Conservation (phyloP, 2,329 filamentous ascomycete genomes). For the Trichoderma atrobrunneum region DNA sequence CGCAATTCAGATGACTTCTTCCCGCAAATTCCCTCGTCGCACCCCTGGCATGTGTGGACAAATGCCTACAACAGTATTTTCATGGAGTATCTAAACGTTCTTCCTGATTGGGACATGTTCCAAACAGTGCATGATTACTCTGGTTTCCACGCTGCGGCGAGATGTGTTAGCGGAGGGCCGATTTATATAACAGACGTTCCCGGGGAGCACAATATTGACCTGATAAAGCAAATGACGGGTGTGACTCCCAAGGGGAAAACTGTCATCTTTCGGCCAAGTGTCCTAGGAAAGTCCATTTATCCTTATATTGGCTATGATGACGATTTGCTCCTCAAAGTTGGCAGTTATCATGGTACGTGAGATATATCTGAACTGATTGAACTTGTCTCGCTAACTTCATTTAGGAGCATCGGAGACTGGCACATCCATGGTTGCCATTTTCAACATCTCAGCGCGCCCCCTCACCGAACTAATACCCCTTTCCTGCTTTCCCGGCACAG, state of each 20-base stretch:
- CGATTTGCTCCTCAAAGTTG: conserved; percentile 69
- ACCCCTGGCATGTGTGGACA: conserved; percentile 92
- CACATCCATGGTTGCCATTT: conserved; percentile 75
- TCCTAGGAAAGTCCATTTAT: conserved; percentile 68
- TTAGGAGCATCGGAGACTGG: conserved; percentile 58
- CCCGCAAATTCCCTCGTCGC: conserved; percentile 73
- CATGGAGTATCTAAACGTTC: conserved; percentile 77
- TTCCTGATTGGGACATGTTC: conserved; percentile 81
- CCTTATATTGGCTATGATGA: conserved; percentile 76
- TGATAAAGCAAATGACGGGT: conserved; percentile 81
- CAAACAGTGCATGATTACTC: conserved; percentile 66
- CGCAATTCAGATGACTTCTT: conserved; percentile 94
- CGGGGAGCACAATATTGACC: conserved; percentile 69
- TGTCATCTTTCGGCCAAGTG: conserved; percentile 75
- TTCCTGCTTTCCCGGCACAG: conserved; percentile 68
- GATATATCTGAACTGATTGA: neutral
- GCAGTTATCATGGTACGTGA: conserved; percentile 68
- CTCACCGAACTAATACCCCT: conserved; percentile 70
- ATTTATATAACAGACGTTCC: conserved; percentile 93
- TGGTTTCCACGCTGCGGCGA: conserved; percentile 82
- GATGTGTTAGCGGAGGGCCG: conserved; percentile 86
- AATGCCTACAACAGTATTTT: conserved; percentile 88
- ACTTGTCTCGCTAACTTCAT: neutral
- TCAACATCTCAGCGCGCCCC: conserved; percentile 68
- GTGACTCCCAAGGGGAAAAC: conserved; percentile 68